Percentiles rank a stretch among this genome's conserved stretches.
Evolutionary conservation across 164 flowering plant genomes (phyloP).

Genomic region (Echeveria elegans): DNA sequence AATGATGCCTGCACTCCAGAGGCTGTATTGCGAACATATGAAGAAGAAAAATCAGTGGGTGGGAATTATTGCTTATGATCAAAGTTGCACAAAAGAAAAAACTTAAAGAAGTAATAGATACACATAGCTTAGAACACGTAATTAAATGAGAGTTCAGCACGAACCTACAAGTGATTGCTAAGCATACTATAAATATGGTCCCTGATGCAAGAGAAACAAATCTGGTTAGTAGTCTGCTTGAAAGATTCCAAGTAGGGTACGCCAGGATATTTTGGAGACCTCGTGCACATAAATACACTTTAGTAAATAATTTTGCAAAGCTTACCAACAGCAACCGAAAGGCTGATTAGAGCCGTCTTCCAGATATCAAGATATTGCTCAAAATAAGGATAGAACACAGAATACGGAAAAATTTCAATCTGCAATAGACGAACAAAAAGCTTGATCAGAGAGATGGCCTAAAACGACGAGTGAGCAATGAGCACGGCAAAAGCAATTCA

Average conservation of each 20-base stretch:
- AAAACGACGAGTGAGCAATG: background rate
- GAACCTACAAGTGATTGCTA: slow-evolving; percentile 84
- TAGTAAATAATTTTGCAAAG: slow-evolving; percentile 6
- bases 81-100: slow-evolving; percentile 6
- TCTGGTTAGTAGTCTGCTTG: background rate
- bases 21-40: slow-evolving; percentile 29
- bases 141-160: slow-evolving; percentile 10
- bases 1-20: slow-evolving; percentile 91
- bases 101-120: background rate
- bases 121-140: background rate
- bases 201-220: slow-evolving; percentile 33
- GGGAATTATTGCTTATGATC: background rate
- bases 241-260: background rate
- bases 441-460: background rate
- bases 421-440: slow-evolving; percentile 28
- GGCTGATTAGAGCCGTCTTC: slow-evolving; percentile 86
- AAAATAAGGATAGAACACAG: slow-evolving; percentile 92
- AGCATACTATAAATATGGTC: slow-evolving; percentile 86
- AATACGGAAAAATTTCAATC: slow-evolving; percentile 91
- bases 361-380: slow-evolving; percentile 97
- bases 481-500: background rate
- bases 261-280: background rate
- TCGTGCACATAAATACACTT: background rate
- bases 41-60: slow-evolving; percentile 10
- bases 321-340: slow-evolving; percentile 89